Base-by-base conservation (phyloP, 1,284 basidiomycete species). In the Fomitiporia mediterranea region DNA sequence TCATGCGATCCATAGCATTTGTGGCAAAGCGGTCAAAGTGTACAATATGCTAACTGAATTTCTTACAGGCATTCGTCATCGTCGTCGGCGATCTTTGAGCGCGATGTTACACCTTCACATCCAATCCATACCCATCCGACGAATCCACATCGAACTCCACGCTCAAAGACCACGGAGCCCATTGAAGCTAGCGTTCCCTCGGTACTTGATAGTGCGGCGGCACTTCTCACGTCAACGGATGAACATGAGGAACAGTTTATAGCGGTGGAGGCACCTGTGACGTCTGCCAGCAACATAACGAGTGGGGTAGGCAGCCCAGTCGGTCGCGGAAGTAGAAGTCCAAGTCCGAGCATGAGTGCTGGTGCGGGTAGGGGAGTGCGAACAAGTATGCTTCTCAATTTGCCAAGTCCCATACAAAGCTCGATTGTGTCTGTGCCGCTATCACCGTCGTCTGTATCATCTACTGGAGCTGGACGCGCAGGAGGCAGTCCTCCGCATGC, bases 11-110 rank as follows among this genome's bases (percentile, higher is more conserved):
- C 39, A n/a, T 17, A 7, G 21, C 8, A 37, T 51, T 35, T 37
- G 32, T 37, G 28, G 28, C 30, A 19, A 37, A 51, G 2, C 35
- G 11, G 37, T 13, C 25, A 43, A 30, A n/a, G 15, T 2, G 8
- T 25, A 25, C 23, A 28, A 59, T 25, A 44, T 34, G 44, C 53
- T 43, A 23, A 44, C 37, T n/a, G n/a, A 38, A 38, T 57, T 21
- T 19, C 43, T 13, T 47, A 43, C 66, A 88, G 86, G 6, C 86
- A 85, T 63, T 88, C 86, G 0, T n/a, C n/a, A n/a, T 86, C 84
- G 0, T 87, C 86, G 0, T 88, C 85, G 1, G 88, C 87, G 47
- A 91, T 90, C 55, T 91, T 91, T 57, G 87, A 90, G 68, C 82
- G 88, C 43, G 88, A 91, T 66, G 89, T 91, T 61, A 88, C 90